phyloP scores from a whole-genome alignment of 495 filamentous ascomycete species.

The Cetradonia linearis region DNA sequence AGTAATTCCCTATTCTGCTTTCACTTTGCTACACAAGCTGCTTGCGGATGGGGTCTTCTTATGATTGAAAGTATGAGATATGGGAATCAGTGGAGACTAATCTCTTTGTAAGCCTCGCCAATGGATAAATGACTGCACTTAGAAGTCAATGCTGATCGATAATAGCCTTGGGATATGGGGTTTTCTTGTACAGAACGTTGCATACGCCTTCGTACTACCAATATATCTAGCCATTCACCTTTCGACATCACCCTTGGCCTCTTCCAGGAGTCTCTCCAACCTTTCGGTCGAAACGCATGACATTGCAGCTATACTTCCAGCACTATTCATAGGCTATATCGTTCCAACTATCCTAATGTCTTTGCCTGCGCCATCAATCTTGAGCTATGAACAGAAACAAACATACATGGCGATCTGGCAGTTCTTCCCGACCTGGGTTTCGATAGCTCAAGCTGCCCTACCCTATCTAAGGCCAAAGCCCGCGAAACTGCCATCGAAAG shows the following conservation, averaged over 20 bases:
- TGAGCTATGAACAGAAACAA: constrained; percentile 44
- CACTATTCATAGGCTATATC: constrained; percentile 41
- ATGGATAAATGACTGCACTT: neutral
- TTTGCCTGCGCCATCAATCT: constrained; percentile 38
- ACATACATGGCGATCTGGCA: constrained; percentile 51
- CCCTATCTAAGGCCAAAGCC: constrained; percentile 29
- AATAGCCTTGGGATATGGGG: constrained; percentile 42
- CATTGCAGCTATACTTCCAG: constrained; percentile 37
- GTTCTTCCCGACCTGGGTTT: constrained; percentile 42
- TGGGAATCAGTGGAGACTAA: constrained; percentile 43
- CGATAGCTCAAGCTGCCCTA: constrained; percentile 29
- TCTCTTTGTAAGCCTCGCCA: constrained; percentile 39
- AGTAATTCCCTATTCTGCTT: constrained; percentile 38
- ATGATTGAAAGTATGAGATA: constrained; percentile 45
- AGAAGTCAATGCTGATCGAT: neutral
- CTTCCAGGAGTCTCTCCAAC: constrained; percentile 35
- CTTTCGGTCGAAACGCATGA: constrained; percentile 41
- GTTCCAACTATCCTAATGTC: constrained; percentile 43
- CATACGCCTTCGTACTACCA: constrained; percentile 45
- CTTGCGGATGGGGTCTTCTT: constrained; percentile 45
- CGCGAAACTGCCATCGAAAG: constrained; percentile 14
- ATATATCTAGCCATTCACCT: constrained; percentile 44
- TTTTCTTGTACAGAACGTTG: constrained; percentile 42
- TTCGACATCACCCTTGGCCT: constrained; percentile 41
- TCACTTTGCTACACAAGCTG: constrained; percentile 45